Conservation (phyloP, 2,329 filamentous ascomycete species). For the Neodidymelliopsis sp. region DNA sequence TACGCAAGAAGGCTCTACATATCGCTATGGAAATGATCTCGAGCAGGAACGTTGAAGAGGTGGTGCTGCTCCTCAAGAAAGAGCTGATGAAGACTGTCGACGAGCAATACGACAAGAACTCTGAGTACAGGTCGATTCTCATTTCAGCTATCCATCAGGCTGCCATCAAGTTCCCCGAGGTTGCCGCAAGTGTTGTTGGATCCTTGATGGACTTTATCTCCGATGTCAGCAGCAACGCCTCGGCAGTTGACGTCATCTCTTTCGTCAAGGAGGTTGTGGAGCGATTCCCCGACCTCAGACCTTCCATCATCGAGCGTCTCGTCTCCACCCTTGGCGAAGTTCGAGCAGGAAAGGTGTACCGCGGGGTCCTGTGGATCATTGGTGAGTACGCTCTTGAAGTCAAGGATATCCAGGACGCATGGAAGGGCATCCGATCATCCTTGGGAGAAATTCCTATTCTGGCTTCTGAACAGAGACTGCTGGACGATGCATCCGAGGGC, state of each 20-base stretch:
- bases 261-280: constrained; percentile 99
- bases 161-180: constrained; percentile 98
- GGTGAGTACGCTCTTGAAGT: constrained; percentile 96
- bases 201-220: constrained; percentile 99
- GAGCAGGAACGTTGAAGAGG: constrained; percentile 98
- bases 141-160: constrained; percentile 98
- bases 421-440: constrained; percentile 93
- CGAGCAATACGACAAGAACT: constrained; percentile 91
- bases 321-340: constrained; percentile 93
- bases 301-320: constrained; percentile 85
- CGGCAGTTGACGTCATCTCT: constrained; percentile 95
- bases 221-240: constrained; percentile 97
- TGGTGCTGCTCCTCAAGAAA: constrained; percentile 95
- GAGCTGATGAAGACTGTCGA: constrained; percentile 97
- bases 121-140: constrained; percentile 74
- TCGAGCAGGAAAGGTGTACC: constrained; percentile 94
- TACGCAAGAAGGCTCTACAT: constrained; percentile 86
- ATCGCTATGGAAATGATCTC: constrained; percentile 98
- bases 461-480: constrained; percentile 87
- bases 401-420: constrained; percentile 92
- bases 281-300: constrained; percentile 90
- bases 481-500: constrained; percentile 75
- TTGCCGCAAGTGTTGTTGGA: constrained; percentile 94
- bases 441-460: constrained; percentile 97
- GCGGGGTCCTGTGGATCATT: constrained; percentile 95